Base-by-base conservation (phyloP, 805 yeast species). In the Saccharomyces eubayanus region DNA sequence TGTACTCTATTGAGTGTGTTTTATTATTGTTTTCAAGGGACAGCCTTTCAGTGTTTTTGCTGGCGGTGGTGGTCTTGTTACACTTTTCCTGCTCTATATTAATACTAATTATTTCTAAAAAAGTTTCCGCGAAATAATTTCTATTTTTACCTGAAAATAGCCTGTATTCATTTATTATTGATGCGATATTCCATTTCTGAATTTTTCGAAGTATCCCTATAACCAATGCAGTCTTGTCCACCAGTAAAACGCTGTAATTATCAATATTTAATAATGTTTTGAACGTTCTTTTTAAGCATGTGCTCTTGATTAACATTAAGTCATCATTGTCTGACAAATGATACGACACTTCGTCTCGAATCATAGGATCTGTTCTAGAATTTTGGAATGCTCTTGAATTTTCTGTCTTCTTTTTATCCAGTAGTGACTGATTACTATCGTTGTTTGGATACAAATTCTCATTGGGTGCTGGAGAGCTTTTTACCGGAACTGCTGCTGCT, bases 181-280 rank as follows among this genome's bases (percentile, higher is more conserved):
- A 84, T 27, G 91, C 82, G 65, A 86, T 85, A 61, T 83, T 85
- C 98, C 97, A 92, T 70, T 86, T 86, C 69, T 89, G 94, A 43
- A 91, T 75, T 65, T 85, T 84, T 51, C 99, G 75, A 31, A 94
- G 71, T 2, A 91, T 74, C 0, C 97, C 97, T 10, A 89, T 80
- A 20, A 91, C 76, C 11, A 94, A 81, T 55, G 86, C 84, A 6
- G 91, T 84, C 41, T 86, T 80, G 65, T 94, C 98, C 24, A 94
- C 82, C 12, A 92, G 68, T 47, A 92, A 72, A 5, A 87, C 67
- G 51, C 90, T 90, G 62, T 85, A 83, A 59, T 84, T 74, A 28
- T 78, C 72, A 31, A 64, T 70, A 64, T 92, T 83, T 45, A 92
- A 72, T 6, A 89, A 64, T 16, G 83, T 72, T 53, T 83, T 83